Evolutionary conservation across 352 stramenopile species (phyloP).

Genomic region (Globisporangium nodosum): DNA sequence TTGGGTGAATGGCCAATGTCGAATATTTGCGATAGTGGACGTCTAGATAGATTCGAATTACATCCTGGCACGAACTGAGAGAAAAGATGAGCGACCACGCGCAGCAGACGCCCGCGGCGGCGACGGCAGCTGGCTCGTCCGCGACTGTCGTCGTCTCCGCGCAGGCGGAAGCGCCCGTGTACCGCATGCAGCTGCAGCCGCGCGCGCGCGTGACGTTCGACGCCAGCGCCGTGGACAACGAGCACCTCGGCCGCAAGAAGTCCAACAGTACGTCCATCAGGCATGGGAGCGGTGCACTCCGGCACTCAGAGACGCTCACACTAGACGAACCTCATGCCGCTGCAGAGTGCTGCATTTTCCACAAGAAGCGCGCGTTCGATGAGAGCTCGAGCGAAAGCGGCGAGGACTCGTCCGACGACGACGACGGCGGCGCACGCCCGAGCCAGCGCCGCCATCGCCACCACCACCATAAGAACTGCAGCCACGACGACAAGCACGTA

Average conservation of each 20-base stretch:
- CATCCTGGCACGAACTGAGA: no score
- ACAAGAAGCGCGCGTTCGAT: constrained; percentile 89
- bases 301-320: neutral
- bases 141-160: constrained; percentile 24
- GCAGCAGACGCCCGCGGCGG: constrained; percentile 14
- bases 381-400: constrained; percentile 90
- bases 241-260: constrained; percentile 88
- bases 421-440: constrained; percentile 4
- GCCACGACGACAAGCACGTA: neutral
- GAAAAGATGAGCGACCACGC: constrained; percentile 22
- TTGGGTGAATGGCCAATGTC: no score
- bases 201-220: constrained; percentile 83
- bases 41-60: no score
- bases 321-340: neutral
- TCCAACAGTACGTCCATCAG: constrained; percentile 72
- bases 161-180: constrained; percentile 31
- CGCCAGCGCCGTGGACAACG: constrained; percentile 90
- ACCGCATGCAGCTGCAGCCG: constrained; percentile 72
- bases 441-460: constrained; percentile 8
- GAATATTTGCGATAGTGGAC: no score
- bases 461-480: constrained; percentile 16
- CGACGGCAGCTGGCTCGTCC: constrained; percentile 6
- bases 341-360: constrained; percentile 90
- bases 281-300: no score
- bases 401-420: constrained; percentile 65